These are phyloP conservation scores for Gardenia jasminoides DNA, from an alignment of 257 asterid genomes.

Conservation along the genomic window DNA sequence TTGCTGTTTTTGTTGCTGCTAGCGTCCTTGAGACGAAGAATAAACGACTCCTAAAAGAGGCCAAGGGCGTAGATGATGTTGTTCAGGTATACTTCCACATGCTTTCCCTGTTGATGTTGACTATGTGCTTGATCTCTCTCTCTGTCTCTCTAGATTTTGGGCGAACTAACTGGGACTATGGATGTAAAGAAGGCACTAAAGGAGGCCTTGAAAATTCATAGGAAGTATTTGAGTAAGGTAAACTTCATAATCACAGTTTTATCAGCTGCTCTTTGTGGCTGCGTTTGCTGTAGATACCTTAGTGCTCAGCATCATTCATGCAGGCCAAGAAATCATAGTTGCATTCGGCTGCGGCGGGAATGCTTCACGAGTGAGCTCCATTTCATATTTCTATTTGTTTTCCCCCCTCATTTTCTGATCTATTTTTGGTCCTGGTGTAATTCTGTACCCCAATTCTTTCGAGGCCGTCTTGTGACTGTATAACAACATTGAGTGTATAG, in stretches of 20 bases:
- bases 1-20: constrained; percentile 86
- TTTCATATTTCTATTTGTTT: not conserved
- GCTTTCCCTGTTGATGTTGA: not conserved
- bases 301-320: constrained; percentile 21
- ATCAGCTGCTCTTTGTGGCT: not conserved
- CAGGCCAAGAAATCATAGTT: constrained; percentile 61
- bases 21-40: constrained; percentile 89
- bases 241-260: constrained; percentile 24
- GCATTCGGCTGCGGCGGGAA: not conserved
- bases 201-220: constrained; percentile 75
- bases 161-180: constrained; percentile 86
- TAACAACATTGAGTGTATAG: not conserved
- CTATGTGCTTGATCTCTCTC: constrained; percentile 8
- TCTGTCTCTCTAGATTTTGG: constrained; percentile 59
- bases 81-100: constrained; percentile 50
- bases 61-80: constrained; percentile 92
- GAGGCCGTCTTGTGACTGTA: constrained; percentile 4
- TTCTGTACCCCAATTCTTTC: not conserved
- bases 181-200: constrained; percentile 83
- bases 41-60: constrained; percentile 72
- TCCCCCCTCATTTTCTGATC: too few species aligned
- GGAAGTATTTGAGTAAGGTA: constrained; percentile 86
- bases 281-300: not conserved
- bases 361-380: not conserved
- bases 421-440: not conserved